Evolutionary conservation across 1,284 basidiomycete genomes (phyloP).

Genomic region (Xerocomus minutiporus): DNA sequence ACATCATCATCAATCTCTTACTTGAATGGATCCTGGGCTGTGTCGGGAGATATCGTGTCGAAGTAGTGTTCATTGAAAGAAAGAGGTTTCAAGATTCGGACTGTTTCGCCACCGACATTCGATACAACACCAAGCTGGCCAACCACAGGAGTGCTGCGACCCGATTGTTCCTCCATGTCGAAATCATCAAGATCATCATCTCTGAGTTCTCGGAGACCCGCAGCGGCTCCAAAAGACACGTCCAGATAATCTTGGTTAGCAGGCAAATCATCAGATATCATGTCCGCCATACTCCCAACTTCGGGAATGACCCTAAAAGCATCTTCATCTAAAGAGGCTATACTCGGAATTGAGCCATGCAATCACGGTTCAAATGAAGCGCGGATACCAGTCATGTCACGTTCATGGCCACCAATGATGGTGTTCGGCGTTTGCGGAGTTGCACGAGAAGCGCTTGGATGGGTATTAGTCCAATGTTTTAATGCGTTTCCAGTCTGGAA

Average conservation of each 20-base stretch:
- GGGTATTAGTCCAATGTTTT: conserved; percentile 1
- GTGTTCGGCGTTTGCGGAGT: conserved; percentile 9
- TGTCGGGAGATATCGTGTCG: conserved; percentile 58
- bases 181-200: conserved; percentile 72
- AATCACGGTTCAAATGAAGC: neutral
- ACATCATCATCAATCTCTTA: conserved; percentile 31
- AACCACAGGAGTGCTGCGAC: conserved; percentile 19
- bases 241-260: conserved; percentile 86
- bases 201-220: conserved; percentile 65
- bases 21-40: conserved; percentile 42
- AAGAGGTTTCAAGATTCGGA: conserved; percentile 69
- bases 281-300: conserved; percentile 74
- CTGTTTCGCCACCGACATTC: conserved; percentile 76
- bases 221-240: conserved; percentile 72
- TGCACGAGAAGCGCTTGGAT: conserved; percentile 11
- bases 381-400: conserved; percentile 33
- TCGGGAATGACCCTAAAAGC: conserved; percentile 76
- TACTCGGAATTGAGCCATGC: conserved; percentile 6
- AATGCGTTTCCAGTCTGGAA: neutral
- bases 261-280: conserved; percentile 90
- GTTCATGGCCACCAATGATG: conserved; percentile 7
- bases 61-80: conserved; percentile 70
- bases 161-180: conserved; percentile 41
- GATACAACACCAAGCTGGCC: conserved; percentile 50
- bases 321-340: conserved; percentile 79